Base-by-base conservation (phyloP, 1,139 yeast species). In the Yamadazyma membranifaciens region DNA sequence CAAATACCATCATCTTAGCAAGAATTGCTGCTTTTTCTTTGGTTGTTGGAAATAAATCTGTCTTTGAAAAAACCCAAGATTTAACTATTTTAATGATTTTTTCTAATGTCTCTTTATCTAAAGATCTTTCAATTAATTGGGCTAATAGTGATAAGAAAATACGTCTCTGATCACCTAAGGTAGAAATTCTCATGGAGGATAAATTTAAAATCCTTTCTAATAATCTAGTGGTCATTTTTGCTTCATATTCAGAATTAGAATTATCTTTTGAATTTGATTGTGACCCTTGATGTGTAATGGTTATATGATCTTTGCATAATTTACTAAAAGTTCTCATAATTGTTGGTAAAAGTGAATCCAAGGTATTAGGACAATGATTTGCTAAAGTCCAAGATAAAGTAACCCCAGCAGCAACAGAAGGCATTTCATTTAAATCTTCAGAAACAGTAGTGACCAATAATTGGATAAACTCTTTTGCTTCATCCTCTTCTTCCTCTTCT, bases 1-100 rank as follows among this genome's bases (percentile, higher is more conserved):
- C 98, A 57, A 88, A 91, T 0, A 87, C 87, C 78, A 91, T 80
- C 97, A 94, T 91, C 59, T 94, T 94, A 11, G 94, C 80, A 45
- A 94, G 69, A 39, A 94, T 83, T 0, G 96, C 97, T 1, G 98
- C 97, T 59, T 94, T 92, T 56, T 94, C 98, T 57, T 94, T 94
- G 4, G 87, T 83, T 0, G 98, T 89, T 2, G 98, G 98, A 69
- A 91, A 91, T 30, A 87, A 74, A 49, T 89, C 95, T 1, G 80
- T 71, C 44, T 84, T 80, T 2, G 89, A 80, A 55, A 94, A 89
- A 0, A 91, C 95, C 98, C 98, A 94, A 13, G 75, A 76, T 53
- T 91, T 79, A 1, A 92, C 92, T 47, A 91, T 82, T 33, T 76
- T 75, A 33, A 92, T 81, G 40, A 92, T 86, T 56, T 85, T 85